These are phyloP conservation scores for Euphorbia tirucalli DNA, from an alignment of 345 rosid genomes.

Conservation along the genomic window DNA sequence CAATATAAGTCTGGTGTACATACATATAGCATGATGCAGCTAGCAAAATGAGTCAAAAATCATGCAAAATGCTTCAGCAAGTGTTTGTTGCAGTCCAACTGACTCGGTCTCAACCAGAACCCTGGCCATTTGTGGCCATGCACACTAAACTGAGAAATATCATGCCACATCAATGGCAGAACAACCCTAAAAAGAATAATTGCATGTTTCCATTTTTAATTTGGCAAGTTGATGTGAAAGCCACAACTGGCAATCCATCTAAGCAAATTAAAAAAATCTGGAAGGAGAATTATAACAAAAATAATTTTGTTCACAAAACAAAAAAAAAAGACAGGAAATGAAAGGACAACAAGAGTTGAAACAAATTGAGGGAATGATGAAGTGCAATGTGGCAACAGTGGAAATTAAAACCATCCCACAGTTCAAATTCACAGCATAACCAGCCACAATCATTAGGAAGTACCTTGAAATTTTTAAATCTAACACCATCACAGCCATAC, in stretches of 20 bases:
- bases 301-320: not conserved
- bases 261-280: not conserved
- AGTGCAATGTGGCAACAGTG: not conserved
- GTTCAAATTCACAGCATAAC: not conserved
- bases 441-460: not conserved
- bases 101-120: too few relatives aligned
- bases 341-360: not conserved
- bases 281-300: not conserved
- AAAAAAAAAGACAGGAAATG: not conserved
- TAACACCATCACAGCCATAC: not conserved
- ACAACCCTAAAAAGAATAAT: not conserved
- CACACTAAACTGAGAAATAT: not conserved
- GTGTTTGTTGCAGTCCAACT: not conserved
- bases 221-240: not conserved
- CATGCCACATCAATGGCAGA: constrained; percentile 5
- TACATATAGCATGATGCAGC: not conserved
- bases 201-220: not conserved
- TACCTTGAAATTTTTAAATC: not conserved
- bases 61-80: not conserved
- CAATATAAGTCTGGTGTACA: not conserved
- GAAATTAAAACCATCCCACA: not conserved
- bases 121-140: not conserved
- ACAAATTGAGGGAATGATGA: not conserved
- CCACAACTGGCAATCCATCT: not conserved
- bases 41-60: not conserved